Conservation (phyloP, 495 filamentous ascomycete species). For the Xylaria venustula region DNA sequence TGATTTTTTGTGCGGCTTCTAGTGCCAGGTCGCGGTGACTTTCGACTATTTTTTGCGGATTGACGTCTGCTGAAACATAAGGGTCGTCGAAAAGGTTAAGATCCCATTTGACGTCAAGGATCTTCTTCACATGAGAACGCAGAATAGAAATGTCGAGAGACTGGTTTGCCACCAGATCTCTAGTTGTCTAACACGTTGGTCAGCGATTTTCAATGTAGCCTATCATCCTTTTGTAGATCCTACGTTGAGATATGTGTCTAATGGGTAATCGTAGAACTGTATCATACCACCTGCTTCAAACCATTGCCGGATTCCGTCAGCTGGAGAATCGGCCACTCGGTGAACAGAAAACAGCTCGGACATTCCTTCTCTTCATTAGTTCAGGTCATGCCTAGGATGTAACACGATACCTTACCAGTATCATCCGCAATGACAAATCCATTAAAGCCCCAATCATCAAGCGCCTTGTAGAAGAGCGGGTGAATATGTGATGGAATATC, state of each 20-base stretch:
- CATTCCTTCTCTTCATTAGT: constrained; percentile 22
- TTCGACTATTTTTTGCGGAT: constrained; percentile 31
- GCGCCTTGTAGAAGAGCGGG: constrained; percentile 33
- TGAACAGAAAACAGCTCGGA: constrained; percentile 26
- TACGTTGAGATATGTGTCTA: constrained; percentile 31
- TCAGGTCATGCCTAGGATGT: background rate
- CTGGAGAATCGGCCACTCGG: constrained; percentile 30
- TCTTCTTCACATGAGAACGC: constrained; percentile 32
- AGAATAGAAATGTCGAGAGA: constrained; percentile 30
- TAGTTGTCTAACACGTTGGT: constrained; percentile 28
- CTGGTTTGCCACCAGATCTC: constrained; percentile 34
- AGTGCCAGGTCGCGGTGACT: constrained; percentile 30
- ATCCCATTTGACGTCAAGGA: constrained; percentile 41
- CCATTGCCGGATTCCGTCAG: constrained; percentile 38
- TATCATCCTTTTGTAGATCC: background rate
- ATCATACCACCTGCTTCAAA: constrained; percentile 38
- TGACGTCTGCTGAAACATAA: constrained; percentile 30
- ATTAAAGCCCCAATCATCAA: constrained; percentile 40
- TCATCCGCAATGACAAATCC: constrained; percentile 41
- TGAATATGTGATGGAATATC: constrained; percentile 35
- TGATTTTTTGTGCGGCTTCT: constrained; percentile 37
- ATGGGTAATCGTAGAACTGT: constrained; percentile 32
- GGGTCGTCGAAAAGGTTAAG: constrained; percentile 38
- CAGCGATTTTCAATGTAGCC: constrained; percentile 5
- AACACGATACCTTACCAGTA: constrained; percentile 25